A percentile compares a stretch with the other conserved stretches of the same genome.
Evolutionary conservation across 2,329 filamentous ascomycete species (phyloP).

Genomic region (Furcasterigmium sp.): DNA sequence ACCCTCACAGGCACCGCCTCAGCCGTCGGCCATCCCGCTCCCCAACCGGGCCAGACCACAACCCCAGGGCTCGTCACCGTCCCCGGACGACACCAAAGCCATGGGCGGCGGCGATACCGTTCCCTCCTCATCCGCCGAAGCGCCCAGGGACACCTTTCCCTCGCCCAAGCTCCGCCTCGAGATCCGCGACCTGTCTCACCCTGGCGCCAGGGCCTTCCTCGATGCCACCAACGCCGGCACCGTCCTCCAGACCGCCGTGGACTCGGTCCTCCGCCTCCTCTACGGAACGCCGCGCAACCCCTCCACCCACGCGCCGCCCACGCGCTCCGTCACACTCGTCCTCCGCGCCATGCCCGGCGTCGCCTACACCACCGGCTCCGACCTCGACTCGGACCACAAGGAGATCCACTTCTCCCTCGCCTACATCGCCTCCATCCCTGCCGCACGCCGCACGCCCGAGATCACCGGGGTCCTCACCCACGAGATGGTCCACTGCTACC

Average conservation of each 20-base stretch:
- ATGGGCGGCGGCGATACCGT: conserved; percentile 1
- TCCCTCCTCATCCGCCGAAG: conserved; percentile 1
- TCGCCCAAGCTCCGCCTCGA: conserved; percentile 55
- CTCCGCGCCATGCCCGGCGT: conserved; percentile 77
- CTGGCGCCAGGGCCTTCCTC: conserved; percentile 64
- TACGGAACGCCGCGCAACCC: conserved; percentile 49
- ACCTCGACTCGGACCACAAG: conserved; percentile 81
- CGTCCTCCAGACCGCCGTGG: conserved; percentile 58
- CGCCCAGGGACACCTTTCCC: conserved; percentile 23
- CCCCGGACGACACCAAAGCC: background rate
- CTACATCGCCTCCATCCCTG: conserved; percentile 57
- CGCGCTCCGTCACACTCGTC: conserved; percentile 79
- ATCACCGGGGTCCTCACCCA: conserved; percentile 81
- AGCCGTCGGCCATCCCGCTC: conserved; percentile 6
- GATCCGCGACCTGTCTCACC: conserved; percentile 51
- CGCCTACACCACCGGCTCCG: conserved; percentile 78
- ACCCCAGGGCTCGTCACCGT: background rate
- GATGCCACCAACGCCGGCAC: conserved; percentile 55
- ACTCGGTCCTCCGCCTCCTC: conserved; percentile 65
- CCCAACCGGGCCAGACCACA: conserved; percentile 5
- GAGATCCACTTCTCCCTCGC: conserved; percentile 82
- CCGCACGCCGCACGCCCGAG: conserved; percentile 48
- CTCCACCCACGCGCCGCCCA: conserved; percentile 48
- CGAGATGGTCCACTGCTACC: conserved; percentile 93
- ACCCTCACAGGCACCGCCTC: background rate